Base-by-base conservation (phyloP, 208 protist genomes). In the Leishmania tarentolae region DNA sequence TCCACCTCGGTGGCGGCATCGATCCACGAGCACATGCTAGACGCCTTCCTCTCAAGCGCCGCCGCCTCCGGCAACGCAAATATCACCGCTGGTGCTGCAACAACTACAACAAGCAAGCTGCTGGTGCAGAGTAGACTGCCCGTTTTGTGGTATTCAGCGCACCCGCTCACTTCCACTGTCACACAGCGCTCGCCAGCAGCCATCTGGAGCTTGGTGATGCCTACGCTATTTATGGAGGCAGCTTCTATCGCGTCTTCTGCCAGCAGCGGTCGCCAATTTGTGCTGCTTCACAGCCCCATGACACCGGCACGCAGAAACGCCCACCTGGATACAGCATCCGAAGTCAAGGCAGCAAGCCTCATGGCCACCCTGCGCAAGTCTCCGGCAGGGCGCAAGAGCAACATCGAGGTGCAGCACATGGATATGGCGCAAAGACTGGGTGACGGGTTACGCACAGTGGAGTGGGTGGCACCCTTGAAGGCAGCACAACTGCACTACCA, bases 391-490 rank as follows among this genome's bases (percentile, higher is more conserved):
- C n/a, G 52, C 8, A 44, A 73, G 28, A 78, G 75, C 21, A 71
- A 80, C 11, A 72, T 31, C 46, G 73, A 52, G 2, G 19, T 19
- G 21, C 31, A 69, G 46, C n/a, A 24, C 0, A 71, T 57, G 68
- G 76, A 77, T 70, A 77, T 81, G 70, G 19, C 76, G 44, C 79
- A 83, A 52, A 47, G 66, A 21, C 79, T 88, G 19, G 78, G 75
- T 5, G 83, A 80, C 42, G 78, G 79, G 15, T 59, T 87, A 24
- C 86, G 83, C 61, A 66, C 40, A 15, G 81, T 85, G 47, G 76
- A 88, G 80, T 90, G 84, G 87, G 46, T 81, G 13, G 53, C 83
- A 3, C 70, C 83, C 57, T 56, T 87, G 21, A 87, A 87, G 71
- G 70, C 72, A 17, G 80, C 78, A 31, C 80, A 87, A 81, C 72